Conservation (phyloP, 805 yeast genomes). For the Grigorovia jiainica region DNA sequence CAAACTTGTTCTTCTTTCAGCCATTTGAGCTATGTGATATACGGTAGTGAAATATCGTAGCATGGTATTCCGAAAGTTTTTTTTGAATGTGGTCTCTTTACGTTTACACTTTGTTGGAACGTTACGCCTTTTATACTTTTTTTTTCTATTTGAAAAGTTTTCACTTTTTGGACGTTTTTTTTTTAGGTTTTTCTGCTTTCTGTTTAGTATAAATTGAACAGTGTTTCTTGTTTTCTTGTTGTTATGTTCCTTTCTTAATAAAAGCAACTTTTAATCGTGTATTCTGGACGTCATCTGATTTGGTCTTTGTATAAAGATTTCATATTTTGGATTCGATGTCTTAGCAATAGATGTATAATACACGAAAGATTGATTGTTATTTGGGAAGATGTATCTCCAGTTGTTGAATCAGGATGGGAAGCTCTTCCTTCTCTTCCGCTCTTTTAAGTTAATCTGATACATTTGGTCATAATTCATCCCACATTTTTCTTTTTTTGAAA, state of each 20-base stretch:
- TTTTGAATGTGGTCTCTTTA: neutral
- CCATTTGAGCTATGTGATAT: constrained; percentile 28
- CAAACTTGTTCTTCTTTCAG: constrained; percentile 25
- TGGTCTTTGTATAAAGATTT: too few relatives aligned
- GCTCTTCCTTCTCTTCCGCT: constrained; percentile 25
- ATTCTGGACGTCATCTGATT: constrained; percentile 25
- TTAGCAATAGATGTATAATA: constrained; percentile 3
- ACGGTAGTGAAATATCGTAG: constrained; percentile 22
- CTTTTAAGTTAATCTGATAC: constrained; percentile 21
- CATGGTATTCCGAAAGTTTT: constrained; percentile 27
- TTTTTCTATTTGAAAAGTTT: neutral
- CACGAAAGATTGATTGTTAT: constrained; percentile 22
- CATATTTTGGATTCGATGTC: constrained; percentile 20
- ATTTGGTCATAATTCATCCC: constrained; percentile 31
- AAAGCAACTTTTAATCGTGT: constrained; percentile 6
- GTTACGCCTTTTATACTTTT: neutral
- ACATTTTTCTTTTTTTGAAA: constrained; percentile 12
- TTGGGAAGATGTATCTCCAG: constrained; percentile 32
- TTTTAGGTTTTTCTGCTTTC: neutral
- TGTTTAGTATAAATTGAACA: neutral
- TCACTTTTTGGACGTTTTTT: neutral
- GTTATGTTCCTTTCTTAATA: constrained; percentile 3
- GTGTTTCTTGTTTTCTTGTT: neutral
- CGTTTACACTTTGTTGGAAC: neutral
- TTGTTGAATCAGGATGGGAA: constrained; percentile 25